Evolutionary conservation across 2,329 filamentous ascomycete species (phyloP).

Genomic region (Fonsecaea multimorphosa): DNA sequence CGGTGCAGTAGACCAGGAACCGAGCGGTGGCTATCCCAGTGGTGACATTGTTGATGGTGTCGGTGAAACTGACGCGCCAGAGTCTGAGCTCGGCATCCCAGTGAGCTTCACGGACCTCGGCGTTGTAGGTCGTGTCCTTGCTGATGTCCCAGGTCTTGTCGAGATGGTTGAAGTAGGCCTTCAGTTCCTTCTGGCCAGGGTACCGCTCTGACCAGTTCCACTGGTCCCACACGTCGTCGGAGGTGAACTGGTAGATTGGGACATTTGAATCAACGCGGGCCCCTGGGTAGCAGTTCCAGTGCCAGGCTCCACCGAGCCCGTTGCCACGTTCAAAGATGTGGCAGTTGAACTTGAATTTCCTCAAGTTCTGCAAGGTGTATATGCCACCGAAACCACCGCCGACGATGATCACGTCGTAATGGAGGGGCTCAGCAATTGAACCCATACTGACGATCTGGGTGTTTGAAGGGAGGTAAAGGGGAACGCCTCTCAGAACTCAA

Average conservation of each 20-base stretch:
- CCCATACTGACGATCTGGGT: too few relatives aligned
- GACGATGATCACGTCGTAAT: not conserved
- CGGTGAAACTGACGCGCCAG: too few relatives aligned
- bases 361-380: not conserved
- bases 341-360: not conserved
- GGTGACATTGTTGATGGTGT: not conserved
- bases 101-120: not conserved
- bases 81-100: not conserved
- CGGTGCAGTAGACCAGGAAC: slow-evolving; percentile 56
- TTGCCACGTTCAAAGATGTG: not conserved
- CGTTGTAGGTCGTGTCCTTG: not conserved
- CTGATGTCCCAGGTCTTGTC: not conserved
- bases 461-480: too few relatives aligned
- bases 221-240: slow-evolving; percentile 53
- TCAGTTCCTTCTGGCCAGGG: slow-evolving; percentile 10
- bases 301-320: not conserved
- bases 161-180: not conserved
- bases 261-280: slow-evolving; percentile 55
- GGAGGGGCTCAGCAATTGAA: slow-evolving; percentile 4
- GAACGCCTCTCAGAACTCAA: too few relatives aligned
- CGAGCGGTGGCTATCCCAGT: slow-evolving; percentile 45
- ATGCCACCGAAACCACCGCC: not conserved
- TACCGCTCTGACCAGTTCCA: slow-evolving; percentile 21
- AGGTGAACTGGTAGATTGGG: slow-evolving; percentile 55
- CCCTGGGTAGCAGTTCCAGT: slow-evolving; percentile 39